A percentile compares a stretch with the other conserved stretches of the same genome.
phyloP scores from a whole-genome alignment of 805 yeast genomes.

The Ascoidea rubescens region DNA sequence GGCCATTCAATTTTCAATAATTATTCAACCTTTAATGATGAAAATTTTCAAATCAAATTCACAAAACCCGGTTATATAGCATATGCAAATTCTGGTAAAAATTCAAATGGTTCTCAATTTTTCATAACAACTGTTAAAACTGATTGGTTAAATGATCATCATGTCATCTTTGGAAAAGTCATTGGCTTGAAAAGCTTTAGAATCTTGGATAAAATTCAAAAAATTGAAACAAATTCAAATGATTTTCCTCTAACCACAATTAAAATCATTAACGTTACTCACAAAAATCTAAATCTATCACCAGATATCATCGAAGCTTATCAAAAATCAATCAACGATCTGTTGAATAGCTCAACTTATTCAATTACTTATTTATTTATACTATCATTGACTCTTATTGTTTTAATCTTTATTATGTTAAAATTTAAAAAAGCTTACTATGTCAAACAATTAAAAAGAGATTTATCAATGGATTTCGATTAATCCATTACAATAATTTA shows the following conservation, averaged over 20 bases:
- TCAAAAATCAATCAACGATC: background rate
- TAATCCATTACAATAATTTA: background rate
- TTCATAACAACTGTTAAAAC: slow-evolving; percentile 88
- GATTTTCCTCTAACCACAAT: slow-evolving; percentile 32
- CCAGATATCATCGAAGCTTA: background rate
- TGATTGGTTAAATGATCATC: slow-evolving; percentile 85
- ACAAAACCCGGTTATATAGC: slow-evolving; percentile 56
- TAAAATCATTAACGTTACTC: slow-evolving; percentile 15
- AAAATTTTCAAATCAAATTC: slow-evolving; percentile 54
- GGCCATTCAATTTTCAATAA: slow-evolving; percentile 64
- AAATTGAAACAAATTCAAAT: slow-evolving; percentile 27
- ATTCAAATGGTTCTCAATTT: slow-evolving; percentile 89
- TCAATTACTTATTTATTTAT: background rate
- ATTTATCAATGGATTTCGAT: too few species aligned
- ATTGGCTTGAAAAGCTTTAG: slow-evolving; percentile 23
- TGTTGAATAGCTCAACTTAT: background rate
- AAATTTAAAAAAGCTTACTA: too few species aligned
- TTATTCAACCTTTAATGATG: slow-evolving; percentile 40
- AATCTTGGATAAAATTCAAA: slow-evolving; percentile 43
- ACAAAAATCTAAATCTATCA: background rate
- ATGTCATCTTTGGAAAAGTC: slow-evolving; percentile 95
- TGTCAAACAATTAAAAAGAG: background rate
- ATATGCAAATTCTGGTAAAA: slow-evolving; percentile 69
- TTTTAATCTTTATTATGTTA: too few species aligned
- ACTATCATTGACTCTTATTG: background rate